phyloP scores from a whole-genome alignment of 1,139 yeast species.

The Kodamaea ohmeri region DNA sequence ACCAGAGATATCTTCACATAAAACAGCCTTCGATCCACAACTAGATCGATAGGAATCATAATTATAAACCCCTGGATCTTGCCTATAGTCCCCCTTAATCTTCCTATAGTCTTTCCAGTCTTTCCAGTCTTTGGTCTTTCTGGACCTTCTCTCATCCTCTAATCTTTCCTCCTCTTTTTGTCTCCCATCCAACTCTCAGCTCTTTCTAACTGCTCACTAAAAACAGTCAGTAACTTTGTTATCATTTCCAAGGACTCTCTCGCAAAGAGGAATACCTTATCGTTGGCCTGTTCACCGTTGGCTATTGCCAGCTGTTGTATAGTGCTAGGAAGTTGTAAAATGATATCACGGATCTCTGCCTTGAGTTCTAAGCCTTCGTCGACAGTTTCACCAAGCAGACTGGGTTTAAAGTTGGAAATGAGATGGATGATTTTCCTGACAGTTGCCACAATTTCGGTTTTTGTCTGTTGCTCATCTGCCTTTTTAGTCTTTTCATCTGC shows the following conservation, averaged over 20 bases:
- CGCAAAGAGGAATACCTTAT: slow-evolving; percentile 74
- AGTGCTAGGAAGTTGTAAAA: slow-evolving; percentile 64
- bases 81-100: no score
- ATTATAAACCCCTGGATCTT: no score
- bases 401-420: slow-evolving; percentile 86
- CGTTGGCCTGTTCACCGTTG: slow-evolving; percentile 39
- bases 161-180: slow-evolving; percentile 30
- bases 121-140: no score
- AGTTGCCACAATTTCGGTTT: slow-evolving; percentile 81
- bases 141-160: no score
- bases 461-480: slow-evolving; percentile 39
- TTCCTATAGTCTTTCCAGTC: no score
- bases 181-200: slow-evolving; percentile 82
- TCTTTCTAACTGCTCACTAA: slow-evolving; percentile 76
- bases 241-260: slow-evolving; percentile 90
- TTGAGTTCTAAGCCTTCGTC: slow-evolving; percentile 34
- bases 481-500: slow-evolving; percentile 9
- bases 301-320: slow-evolving; percentile 30
- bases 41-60: no score
- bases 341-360: slow-evolving; percentile 74
- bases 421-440: slow-evolving; percentile 85
- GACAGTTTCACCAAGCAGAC: slow-evolving; percentile 35
- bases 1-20: no score
- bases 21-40: no score
- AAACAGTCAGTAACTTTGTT: slow-evolving; percentile 73